Evolutionary conservation across 768 basidiomycete genomes (phyloP), one percentile per base, ranked within the genome.

Genomic region (Peribolospora kevripleyi): DNA sequence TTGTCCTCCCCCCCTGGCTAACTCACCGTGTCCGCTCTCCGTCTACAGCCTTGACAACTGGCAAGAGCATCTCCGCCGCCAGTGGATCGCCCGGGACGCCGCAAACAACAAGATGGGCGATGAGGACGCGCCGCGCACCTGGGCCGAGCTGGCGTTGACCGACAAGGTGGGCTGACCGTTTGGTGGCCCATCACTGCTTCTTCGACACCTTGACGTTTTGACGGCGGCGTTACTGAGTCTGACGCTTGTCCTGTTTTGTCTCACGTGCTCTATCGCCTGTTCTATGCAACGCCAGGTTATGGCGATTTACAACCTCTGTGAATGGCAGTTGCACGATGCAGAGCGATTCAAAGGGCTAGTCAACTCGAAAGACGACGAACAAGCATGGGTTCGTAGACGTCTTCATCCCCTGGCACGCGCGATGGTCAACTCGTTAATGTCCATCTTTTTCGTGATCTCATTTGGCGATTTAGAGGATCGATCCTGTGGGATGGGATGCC

Each of bases 401-500:
- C 25, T 25, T 25, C 25, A 25, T 25, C 25, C 25, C 25, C 25
- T 25, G 25, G 25, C 25, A 25, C 25, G 25, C 25, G 25, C 25
- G 25, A 25, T 25, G 7, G 6, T 3, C 3, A 38, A 14, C 48
- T 49, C 37, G 7, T n/a, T 25, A 49, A 7, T 49, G 48, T 49
- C 8, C 37, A 7, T 25, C 37, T 9, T 7, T 14, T 7, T n/a
- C n/a, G 37, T 14, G 25, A 25, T 49, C 48, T 49, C 48, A n/a
- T 25, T 25, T 25, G 25, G 25, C 25, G 25, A 25, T 25, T 7
- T 42, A 67, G 68, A 59, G 68, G 37, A 62, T 68, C 14, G 66
- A 69, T 38, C 68, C 68, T 46, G 55, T 66, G 7, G 68, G 68
- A 3, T 69, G 65, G 64, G 68, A 69, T 52, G 65, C 61, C 50